Conservation (phyloP, 352 stramenopile species). For the Pythium brassicae region DNA sequence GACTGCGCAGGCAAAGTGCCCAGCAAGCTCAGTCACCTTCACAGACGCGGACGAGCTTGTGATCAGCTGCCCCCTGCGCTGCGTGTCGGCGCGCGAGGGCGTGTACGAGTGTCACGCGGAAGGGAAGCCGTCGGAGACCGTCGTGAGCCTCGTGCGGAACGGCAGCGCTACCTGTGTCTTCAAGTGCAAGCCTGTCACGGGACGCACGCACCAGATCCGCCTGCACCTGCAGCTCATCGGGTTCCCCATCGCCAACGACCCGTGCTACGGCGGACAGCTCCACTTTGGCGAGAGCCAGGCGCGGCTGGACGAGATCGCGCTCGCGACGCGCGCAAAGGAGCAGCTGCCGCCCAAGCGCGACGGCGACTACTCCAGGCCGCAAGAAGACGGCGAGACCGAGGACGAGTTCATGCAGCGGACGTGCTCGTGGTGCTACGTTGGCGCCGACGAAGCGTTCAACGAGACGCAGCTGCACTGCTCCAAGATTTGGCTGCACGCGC, state of each 20-base stretch:
- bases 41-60: conserved; percentile 38
- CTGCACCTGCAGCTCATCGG: conserved; percentile 93
- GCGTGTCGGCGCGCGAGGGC: conserved; percentile 74
- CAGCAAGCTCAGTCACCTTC: conserved; percentile 52
- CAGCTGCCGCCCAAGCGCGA: conserved; percentile 27
- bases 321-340: conserved; percentile 31
- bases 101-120: conserved; percentile 82
- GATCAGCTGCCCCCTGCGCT: conserved; percentile 81
- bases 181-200: conserved; percentile 91
- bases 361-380: conserved; percentile 56
- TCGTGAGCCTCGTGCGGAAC: conserved; percentile 50
- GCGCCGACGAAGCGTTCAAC: conserved; percentile 66
- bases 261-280: conserved; percentile 94
- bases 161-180: conserved; percentile 85
- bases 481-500: conserved; percentile 83
- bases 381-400: conserved; percentile 53
- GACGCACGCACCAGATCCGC: conserved; percentile 97
- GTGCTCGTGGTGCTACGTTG: conserved; percentile 70
- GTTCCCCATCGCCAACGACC: conserved; percentile 96
- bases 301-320: conserved; percentile 38
- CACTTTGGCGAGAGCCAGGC: conserved; percentile 80
- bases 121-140: conserved; percentile 75
- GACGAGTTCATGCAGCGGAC: conserved; percentile 74
- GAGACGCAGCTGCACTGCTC: conserved; percentile 83
- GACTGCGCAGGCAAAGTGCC: conserved; percentile 37